Evolutionary conservation across 108 stramenopile species (phyloP).

Genomic region (Cyclotella baltica): DNA sequence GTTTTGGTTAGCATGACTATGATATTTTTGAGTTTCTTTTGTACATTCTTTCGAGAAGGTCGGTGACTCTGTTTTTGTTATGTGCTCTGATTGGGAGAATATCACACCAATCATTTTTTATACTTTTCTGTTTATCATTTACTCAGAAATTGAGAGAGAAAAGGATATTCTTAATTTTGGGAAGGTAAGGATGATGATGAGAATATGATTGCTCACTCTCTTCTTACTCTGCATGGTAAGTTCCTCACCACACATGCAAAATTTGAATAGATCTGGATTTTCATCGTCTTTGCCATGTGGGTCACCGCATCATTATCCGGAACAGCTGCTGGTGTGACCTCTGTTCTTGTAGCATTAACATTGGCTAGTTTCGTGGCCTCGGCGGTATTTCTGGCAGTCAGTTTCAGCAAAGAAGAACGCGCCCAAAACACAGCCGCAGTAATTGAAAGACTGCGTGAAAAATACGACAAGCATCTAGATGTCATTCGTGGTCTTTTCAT

Average conservation of each 20-base stretch:
- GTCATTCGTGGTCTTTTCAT: conserved; percentile 45
- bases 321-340: conserved; percentile 48
- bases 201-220: too few relatives aligned
- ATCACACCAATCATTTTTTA: neutral
- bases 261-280: conserved; percentile 33
- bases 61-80: neutral
- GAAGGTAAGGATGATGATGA: conserved; percentile 21
- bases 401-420: conserved; percentile 30
- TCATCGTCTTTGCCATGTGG: conserved; percentile 59
- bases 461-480: conserved; percentile 51
- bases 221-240: too few relatives aligned
- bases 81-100: neutral
- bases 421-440: conserved; percentile 24
- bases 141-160: conserved; percentile 29
- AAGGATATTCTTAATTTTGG: conserved; percentile 57
- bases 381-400: conserved; percentile 42
- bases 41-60: conserved; percentile 47
- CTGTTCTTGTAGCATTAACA: conserved; percentile 45
- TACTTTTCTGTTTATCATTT: neutral
- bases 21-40: conserved; percentile 59
- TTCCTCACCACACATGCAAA: too few relatives aligned
- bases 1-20: conserved; percentile 45
- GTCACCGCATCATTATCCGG: conserved; percentile 56
- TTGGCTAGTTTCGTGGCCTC: conserved; percentile 55
- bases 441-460: conserved; percentile 35